Base-by-base conservation (phyloP, 768 basidiomycete species). In the Lentinula lateritia region DNA sequence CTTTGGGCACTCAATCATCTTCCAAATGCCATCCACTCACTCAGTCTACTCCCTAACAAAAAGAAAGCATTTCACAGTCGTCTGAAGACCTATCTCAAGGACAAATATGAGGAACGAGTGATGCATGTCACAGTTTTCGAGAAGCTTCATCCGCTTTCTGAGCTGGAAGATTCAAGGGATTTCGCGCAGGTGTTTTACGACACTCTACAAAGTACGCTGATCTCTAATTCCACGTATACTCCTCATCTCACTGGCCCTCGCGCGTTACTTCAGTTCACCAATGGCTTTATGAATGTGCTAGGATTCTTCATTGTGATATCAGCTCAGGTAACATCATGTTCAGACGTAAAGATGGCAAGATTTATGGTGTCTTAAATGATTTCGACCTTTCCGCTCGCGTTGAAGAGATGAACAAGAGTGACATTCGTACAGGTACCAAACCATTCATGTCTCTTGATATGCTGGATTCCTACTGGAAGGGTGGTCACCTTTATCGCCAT, bases 301-400 rank as follows among this genome's bases (percentile, higher is more conserved):
- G 48, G 1, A 65, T 65, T 35, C 56, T 62, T 12, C 65, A 66
- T 60, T 56, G 61, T 28, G 65, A 66, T 43, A 50, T 66, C 34
- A 65, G 65, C 38, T 23, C 43, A 0, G 55, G 41, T 9, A 66
- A 66, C 28, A 52, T 66, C 41, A 65, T 65, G 64, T 16, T 52
- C 52, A 13, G 65, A 48, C 57, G 65, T 10, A n/a, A 35, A 41
- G 52, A 70, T 55, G 41, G 58, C 61, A 50, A 65, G 35, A 36
- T 52, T 34, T 59, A 61, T 32, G 58, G 62, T 54, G 65, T 64
- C 9, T 35, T 64, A 0, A 62, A 62, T 41, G 63, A 64, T 42
- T 62, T 62, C 20, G 63, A 64, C 52, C 48, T 59, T 32, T 45
- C 62, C 10, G 46, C 52, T 10, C 62, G 48, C 15, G 12, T 43